Evolutionary conservation across 805 yeast species (phyloP).

Genomic region (Saccharomyces cerevisiae): DNA sequence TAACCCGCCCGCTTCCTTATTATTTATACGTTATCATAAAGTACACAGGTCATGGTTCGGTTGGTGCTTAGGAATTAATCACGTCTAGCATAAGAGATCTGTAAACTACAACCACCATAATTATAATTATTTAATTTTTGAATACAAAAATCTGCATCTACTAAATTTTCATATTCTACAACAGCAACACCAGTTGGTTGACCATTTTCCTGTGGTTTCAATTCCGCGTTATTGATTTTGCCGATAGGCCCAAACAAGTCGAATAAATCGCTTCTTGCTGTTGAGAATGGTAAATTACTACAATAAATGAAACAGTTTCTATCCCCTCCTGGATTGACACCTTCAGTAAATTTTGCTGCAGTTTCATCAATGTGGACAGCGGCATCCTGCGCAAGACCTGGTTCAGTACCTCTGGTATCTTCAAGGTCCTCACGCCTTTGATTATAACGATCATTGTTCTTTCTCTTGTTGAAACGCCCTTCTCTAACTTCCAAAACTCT

Average conservation of each 20-base stretch:
- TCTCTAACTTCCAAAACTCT: constrained; percentile 60
- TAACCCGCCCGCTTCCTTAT: not conserved
- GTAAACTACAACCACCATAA: constrained; percentile 70
- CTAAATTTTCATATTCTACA: constrained; percentile 58
- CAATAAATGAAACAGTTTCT: constrained; percentile 56
- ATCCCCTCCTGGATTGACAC: constrained; percentile 51
- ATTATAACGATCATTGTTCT: not conserved
- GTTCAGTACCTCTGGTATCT: constrained; percentile 8
- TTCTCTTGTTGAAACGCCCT: constrained; percentile 5
- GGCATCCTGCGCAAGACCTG: not conserved
- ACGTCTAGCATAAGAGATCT: constrained; percentile 52
- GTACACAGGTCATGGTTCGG: not conserved
- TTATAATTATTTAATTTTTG: constrained; percentile 62
- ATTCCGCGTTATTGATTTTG: constrained; percentile 60
- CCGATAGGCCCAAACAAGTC: constrained; percentile 82
- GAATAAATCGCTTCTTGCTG: constrained; percentile 68
- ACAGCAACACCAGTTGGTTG: constrained; percentile 74
- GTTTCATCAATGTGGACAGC: not conserved
- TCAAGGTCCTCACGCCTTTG: not conserved
- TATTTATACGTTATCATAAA: not conserved
- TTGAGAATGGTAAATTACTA: constrained; percentile 78
- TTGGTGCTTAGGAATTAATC: not conserved
- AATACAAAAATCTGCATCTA: constrained; percentile 63
- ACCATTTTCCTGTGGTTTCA: constrained; percentile 52
- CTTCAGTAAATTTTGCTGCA: constrained; percentile 49